Evolutionary conservation across 2,329 filamentous ascomycete species (phyloP).

Genomic region (Fusarium clavum): DNA sequence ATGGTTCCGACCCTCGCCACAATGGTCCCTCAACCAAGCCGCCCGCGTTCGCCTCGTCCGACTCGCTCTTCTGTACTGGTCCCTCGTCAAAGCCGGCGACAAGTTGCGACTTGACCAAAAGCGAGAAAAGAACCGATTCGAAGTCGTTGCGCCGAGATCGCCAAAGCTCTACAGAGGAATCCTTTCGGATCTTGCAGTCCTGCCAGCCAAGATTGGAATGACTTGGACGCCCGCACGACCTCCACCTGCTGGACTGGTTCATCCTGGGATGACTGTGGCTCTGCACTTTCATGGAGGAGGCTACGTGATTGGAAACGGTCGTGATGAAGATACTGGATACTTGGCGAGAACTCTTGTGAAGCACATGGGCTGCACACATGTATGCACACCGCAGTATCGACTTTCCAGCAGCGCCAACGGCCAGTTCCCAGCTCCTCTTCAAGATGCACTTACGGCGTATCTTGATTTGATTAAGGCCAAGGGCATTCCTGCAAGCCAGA

Average conservation of each 20-base stretch:
- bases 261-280: slow-evolving; percentile 13
- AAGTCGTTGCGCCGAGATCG: slow-evolving; percentile 26
- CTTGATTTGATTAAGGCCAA: slow-evolving; percentile 19
- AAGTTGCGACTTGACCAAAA: slow-evolving; percentile 10
- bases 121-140: slow-evolving; percentile 36
- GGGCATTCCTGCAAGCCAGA: slow-evolving; percentile 30
- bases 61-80: slow-evolving; percentile 40
- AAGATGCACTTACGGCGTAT: slow-evolving; percentile 39
- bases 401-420: slow-evolving; percentile 34
- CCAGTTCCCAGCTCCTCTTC: slow-evolving; percentile 32
- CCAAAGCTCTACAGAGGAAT: slow-evolving; percentile 32
- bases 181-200: slow-evolving; percentile 9
- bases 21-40: slow-evolving; percentile 36
- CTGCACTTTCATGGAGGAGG: slow-evolving; percentile 40
- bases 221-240: slow-evolving; percentile 39
- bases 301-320: slow-evolving; percentile 38
- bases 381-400: slow-evolving; percentile 40
- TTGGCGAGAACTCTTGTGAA: slow-evolving; percentile 24
- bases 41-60: slow-evolving; percentile 33
- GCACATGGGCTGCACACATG: slow-evolving; percentile 38
- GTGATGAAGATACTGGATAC: slow-evolving; percentile 37
- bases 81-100: slow-evolving; percentile 26
- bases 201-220: slow-evolving; percentile 29
- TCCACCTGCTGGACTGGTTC: slow-evolving; percentile 21
- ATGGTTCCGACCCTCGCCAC: slow-evolving; percentile 2